Evolutionary conservation across 1,139 yeast species (phyloP), one percentile per base, ranked within the genome.

Genomic region (Waltiozyma sp.): DNA sequence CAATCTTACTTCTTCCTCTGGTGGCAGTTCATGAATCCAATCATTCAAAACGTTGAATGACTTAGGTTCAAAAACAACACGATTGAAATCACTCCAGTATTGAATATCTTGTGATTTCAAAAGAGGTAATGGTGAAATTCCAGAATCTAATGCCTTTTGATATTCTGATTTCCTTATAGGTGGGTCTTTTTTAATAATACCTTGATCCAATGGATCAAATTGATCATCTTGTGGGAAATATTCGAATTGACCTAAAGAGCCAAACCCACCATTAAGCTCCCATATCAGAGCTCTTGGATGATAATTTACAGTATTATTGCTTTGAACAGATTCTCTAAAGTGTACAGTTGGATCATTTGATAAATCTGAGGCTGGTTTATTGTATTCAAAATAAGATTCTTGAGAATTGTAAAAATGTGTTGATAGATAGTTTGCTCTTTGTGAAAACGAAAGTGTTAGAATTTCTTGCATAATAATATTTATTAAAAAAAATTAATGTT

Each of bases 391-490:
- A 51, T 76, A 78, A 13, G 76, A 65, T 48, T 85, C 93, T 59
- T 87, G 95, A 15, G 75, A 64, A 56, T 91, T 88, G 66, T 79
- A 86, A 54, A 86, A 79, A 54, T 86, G 96, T 0, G 96, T 75
- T 4, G 73, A 61, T 13, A 85, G 61, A 58, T 84, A 91, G 54
- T 85, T 86, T 0, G 96, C 73, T 35, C 68, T 59, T 14, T 81
- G 87, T 0, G 95, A 86, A 9, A 77, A 67, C 4, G 95, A 78
- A 1, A 88, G 48, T 19, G 76, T 82, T 15, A 89, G 63, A 1
- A 85, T 66, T 56, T 89, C 96, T 46, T 72, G 77, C 93, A 84
- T 83, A n/a, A n/a, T n/a, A n/a, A n/a, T n/a, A n/a, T n/a, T n/a
- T n/a, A n/a, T n/a, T n/a, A n/a, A n/a, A n/a, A n/a, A n/a, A n/a